A percentile compares a stretch with the other conserved stretches of the same genome.
These are phyloP conservation scores for Endocladia muricata DNA, from an alignment of 31 red algal species.

Conservation along the genomic window DNA sequence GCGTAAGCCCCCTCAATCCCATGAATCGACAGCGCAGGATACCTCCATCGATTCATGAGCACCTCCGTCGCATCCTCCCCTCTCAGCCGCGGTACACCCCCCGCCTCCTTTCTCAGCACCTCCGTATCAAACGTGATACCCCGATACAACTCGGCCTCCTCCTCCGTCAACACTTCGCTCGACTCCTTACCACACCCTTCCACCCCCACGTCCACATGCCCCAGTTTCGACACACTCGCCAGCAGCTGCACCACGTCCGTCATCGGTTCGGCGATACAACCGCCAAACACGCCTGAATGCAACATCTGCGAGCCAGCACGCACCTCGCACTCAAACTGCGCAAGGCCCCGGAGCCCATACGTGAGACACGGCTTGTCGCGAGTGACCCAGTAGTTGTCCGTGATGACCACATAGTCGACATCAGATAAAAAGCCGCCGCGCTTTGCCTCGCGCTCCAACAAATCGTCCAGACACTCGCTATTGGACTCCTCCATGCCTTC, in stretches of 20 bases:
- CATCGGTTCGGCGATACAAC: constrained; percentile 85
- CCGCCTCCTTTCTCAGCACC: constrained; percentile 30
- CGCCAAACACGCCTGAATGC: constrained; percentile 79
- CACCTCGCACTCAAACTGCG: constrained; percentile 70
- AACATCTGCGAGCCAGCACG: constrained; percentile 55
- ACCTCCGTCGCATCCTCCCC: constrained; percentile 28
- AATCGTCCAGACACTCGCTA: constrained; percentile 65
- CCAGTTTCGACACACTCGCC: constrained; percentile 37
- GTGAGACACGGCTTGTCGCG: constrained; percentile 74
- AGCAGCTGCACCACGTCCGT: constrained; percentile 79
- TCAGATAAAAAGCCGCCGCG: constrained; percentile 59
- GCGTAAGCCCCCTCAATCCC: constrained; percentile 68
- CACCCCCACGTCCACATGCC: constrained; percentile 35
- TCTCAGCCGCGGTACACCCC: constrained; percentile 20
- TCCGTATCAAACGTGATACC: constrained; percentile 48
- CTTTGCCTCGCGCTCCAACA: constrained; percentile 44
- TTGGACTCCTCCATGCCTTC: constrained; percentile 79
- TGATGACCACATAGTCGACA: constrained; percentile 64
- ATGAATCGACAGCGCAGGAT: constrained; percentile 78
- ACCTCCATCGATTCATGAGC: constrained; percentile 72
- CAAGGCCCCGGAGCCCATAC: constrained; percentile 72
- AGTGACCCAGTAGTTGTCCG: constrained; percentile 72
- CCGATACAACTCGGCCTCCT: constrained; percentile 53
- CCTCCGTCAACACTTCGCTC: constrained; percentile 4
- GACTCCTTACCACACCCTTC: constrained; percentile 30